Percentiles rank a stretch among this genome's conserved stretches.
These are phyloP conservation scores for Ceriops decandra DNA, from an alignment of 345 rosid species.

Conservation along the genomic window DNA sequence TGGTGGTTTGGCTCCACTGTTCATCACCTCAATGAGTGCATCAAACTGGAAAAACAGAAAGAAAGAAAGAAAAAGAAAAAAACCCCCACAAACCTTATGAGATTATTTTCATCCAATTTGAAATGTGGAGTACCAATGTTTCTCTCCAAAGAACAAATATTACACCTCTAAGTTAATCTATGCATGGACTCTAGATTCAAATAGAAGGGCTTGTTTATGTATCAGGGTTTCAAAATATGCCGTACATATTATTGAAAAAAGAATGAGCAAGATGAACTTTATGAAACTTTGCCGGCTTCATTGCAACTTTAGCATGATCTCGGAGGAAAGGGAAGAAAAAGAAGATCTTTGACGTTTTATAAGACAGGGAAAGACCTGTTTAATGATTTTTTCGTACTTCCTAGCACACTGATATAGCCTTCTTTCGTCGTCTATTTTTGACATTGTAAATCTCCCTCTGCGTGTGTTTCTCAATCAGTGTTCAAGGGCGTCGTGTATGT, in stretches of 20 bases:
- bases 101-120: neutral
- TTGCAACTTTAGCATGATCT: too few species aligned
- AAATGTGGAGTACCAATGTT: neutral
- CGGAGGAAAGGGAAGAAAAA: too few species aligned
- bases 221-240: too few species aligned
- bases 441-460: slow-evolving; percentile 7
- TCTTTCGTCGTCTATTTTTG: slow-evolving; percentile 29
- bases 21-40: slow-evolving; percentile 28
- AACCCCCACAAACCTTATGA: neutral
- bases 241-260: too few species aligned
- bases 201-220: too few species aligned
- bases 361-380: slow-evolving; percentile 28
- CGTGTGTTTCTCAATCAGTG: neutral
- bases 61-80: neutral
- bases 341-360: neutral
- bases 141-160: neutral
- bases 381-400: slow-evolving; percentile 32
- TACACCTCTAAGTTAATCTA: neutral
- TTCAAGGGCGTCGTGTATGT: too few species aligned
- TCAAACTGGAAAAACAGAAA: slow-evolving; percentile 18
- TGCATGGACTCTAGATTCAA: neutral
- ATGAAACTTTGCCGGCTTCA: too few species aligned
- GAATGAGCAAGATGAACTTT: too few species aligned
- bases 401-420: slow-evolving; percentile 29
- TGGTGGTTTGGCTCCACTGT: slow-evolving; percentile 18